These are phyloP conservation scores for Canna indica DNA, from an alignment of 176 grass and related monocot genomes.

Conservation along the genomic window DNA sequence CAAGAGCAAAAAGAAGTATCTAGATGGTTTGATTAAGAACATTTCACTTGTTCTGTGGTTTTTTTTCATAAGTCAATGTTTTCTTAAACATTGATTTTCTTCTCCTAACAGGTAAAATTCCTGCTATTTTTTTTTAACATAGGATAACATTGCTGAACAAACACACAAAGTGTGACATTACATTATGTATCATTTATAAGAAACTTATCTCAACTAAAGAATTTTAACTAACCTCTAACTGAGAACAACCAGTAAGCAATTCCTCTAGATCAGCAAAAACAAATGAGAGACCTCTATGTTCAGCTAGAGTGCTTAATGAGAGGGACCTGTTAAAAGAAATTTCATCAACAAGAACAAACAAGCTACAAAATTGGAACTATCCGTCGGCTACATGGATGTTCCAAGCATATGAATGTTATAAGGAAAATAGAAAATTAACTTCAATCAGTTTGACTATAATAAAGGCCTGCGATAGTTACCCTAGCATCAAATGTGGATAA, in stretches of 20 bases:
- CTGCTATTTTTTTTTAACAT: background rate
- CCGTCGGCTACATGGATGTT: too few species aligned
- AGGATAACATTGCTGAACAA: conserved; percentile 2
- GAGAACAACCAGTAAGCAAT: conserved; percentile 68
- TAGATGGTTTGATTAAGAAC: background rate
- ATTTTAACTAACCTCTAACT: conserved; percentile 50
- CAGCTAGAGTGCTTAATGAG: conserved; percentile 53
- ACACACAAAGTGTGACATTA: background rate
- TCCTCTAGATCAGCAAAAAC: conserved; percentile 57
- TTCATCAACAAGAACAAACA: background rate
- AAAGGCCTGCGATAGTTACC: too few species aligned
- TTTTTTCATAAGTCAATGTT: background rate
- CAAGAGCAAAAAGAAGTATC: background rate
- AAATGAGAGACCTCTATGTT: conserved; percentile 50
- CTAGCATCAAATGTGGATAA: too few species aligned
- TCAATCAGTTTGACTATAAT: too few species aligned
- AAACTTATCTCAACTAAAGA: background rate
- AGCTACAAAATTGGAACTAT: background rate
- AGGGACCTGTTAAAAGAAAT: conserved; percentile 42
- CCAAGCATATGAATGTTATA: too few species aligned
- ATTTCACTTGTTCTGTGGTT: background rate
- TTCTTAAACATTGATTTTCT: background rate
- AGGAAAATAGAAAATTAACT: too few species aligned
- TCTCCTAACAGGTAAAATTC: background rate
- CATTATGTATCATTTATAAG: background rate